Conservation (phyloP, 1,284 basidiomycete genomes). For the Trichosporon sp. region DNA sequence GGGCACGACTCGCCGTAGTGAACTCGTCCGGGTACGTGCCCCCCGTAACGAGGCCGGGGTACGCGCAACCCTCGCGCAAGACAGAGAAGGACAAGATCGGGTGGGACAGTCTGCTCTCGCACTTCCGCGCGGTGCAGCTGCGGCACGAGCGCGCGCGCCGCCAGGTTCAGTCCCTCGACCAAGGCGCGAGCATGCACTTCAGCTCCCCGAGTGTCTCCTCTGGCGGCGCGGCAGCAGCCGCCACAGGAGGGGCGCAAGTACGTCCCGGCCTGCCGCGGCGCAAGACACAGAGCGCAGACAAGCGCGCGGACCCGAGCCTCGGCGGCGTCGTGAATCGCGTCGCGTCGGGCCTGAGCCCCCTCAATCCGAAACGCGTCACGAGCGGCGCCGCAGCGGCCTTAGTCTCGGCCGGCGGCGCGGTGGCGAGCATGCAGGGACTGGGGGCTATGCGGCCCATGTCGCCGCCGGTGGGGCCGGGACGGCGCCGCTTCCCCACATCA, state of each 20-base stretch:
- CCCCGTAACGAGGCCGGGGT: conserved; percentile 26
- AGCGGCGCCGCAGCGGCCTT: conserved; percentile 34
- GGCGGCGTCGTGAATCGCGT: conserved; percentile 18
- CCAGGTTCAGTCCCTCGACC: conserved; percentile 48
- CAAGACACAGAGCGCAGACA: conserved; percentile 29
- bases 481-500: conserved; percentile 1
- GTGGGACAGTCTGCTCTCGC: conserved; percentile 85
- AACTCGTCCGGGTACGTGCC: conserved; percentile 92
- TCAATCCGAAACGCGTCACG: conserved; percentile 49
- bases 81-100: conserved; percentile 82
- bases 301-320: conserved; percentile 24
- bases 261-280: conserved; percentile 27
- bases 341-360: conserved; percentile 46
- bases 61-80: conserved; percentile 62
- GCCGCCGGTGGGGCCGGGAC: conserved; percentile 32
- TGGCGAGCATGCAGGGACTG: conserved; percentile 50
- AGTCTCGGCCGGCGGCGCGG: conserved; percentile 44
- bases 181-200: conserved; percentile 40
- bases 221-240: conserved; percentile 12
- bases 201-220: conserved; percentile 47
- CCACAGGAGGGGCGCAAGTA: background rate
- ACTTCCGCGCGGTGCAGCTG: conserved; percentile 77
- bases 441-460: conserved; percentile 43
- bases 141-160: conserved; percentile 84
- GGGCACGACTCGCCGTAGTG: conserved; percentile 91